Evolutionary conservation across 1,139 yeast genomes (phyloP).

Genomic region (Zhuliangozyma parablackwelliae): DNA sequence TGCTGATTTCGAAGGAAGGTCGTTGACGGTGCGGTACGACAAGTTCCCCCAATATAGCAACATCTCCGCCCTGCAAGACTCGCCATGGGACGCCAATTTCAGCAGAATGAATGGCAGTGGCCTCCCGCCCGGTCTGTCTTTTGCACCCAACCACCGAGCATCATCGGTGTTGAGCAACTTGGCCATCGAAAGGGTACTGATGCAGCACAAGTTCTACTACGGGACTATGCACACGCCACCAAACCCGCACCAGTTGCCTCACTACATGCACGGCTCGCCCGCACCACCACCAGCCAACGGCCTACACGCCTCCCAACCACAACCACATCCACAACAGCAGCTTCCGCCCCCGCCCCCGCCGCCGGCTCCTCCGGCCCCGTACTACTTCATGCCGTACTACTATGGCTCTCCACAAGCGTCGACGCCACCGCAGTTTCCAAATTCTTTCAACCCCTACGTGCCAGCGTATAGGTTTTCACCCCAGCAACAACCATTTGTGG

Average conservation of each 20-base stretch:
- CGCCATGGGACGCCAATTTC: too few relatives aligned
- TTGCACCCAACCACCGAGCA: not conserved
- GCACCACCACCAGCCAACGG: not conserved
- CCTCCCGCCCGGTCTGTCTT: too few relatives aligned
- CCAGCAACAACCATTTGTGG: too few relatives aligned
- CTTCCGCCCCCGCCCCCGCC: conserved; percentile 3
- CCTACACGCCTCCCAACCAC: conserved; percentile 1
- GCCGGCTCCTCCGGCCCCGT: not conserved
- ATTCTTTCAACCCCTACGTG: not conserved
- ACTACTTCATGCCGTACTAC: too few relatives aligned
- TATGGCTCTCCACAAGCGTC: too few relatives aligned
- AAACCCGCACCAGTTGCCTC: too few relatives aligned
- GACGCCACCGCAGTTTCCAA: not conserved
- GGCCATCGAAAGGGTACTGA: conserved; percentile 33
- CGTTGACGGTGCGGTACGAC: conserved; percentile 58
- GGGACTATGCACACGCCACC: conserved; percentile 8
- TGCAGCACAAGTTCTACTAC: conserved; percentile 32
- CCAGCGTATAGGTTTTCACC: too few relatives aligned
- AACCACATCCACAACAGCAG: conserved; percentile 1
- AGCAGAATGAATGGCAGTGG: not conserved
- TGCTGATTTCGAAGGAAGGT: conserved; percentile 52
- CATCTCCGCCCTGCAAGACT: not conserved
- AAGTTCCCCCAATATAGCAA: conserved; percentile 40
- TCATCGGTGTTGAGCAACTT: conserved; percentile 18
- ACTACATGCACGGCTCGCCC: too few relatives aligned